These are phyloP conservation scores for Macrocybe gigantea DNA, from an alignment of 768 basidiomycete species.

Conservation along the genomic window DNA sequence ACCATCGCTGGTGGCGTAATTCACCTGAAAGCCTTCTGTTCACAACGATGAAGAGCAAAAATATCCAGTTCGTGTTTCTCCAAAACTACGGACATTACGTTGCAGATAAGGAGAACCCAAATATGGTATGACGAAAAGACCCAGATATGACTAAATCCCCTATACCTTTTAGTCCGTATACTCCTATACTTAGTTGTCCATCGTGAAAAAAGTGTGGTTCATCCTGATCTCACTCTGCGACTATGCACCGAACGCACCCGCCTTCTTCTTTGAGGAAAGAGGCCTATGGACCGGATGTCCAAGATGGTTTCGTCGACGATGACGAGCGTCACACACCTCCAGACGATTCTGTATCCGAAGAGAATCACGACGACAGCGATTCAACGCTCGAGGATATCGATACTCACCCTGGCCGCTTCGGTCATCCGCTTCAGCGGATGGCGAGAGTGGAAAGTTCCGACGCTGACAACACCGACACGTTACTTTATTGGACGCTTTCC, in stretches of 20 bases:
- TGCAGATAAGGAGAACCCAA: too few species aligned
- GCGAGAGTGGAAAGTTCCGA: slow-evolving; percentile 20
- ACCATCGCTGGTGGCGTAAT: too few species aligned
- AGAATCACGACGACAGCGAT: slow-evolving; percentile 19
- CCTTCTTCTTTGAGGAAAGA: too few species aligned
- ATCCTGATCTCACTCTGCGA: too few species aligned
- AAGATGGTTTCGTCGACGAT: slow-evolving; percentile 11
- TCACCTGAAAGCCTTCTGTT: neutral
- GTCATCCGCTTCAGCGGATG: slow-evolving; percentile 30
- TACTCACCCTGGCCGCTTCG: slow-evolving; percentile 14
- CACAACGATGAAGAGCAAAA: neutral
- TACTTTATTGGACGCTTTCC: slow-evolving; percentile 15
- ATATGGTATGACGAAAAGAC: too few species aligned
- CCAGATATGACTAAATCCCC: too few species aligned
- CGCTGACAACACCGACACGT: slow-evolving; percentile 14
- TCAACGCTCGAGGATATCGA: slow-evolving; percentile 26
- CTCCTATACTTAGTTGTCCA: too few species aligned
- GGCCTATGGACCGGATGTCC: too few species aligned
- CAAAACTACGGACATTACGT: too few species aligned
- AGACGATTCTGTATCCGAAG: slow-evolving; percentile 12
- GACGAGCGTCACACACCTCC: slow-evolving; percentile 16
- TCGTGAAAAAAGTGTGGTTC: too few species aligned
- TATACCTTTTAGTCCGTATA: too few species aligned
- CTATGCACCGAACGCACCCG: too few species aligned
- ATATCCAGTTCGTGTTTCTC: neutral